Conservation (phyloP, 768 basidiomycete genomes). For the Pleurotus salmoneostramineus region DNA sequence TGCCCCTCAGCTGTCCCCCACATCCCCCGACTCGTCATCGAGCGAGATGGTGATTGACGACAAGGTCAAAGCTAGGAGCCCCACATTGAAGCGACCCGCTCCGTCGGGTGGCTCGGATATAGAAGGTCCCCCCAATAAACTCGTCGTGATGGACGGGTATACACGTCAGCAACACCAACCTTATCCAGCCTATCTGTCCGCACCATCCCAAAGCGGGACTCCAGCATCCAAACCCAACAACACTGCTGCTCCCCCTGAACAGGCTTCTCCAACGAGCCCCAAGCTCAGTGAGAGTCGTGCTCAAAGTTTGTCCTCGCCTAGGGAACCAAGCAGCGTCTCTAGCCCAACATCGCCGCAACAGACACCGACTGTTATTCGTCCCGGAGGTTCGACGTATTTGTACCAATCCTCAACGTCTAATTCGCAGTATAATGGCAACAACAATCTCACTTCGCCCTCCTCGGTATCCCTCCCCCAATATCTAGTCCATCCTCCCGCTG, state of each 20-base stretch:
- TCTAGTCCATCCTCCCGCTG: constrained; percentile 20
- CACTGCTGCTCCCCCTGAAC: neutral
- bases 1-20: neutral
- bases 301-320: constrained; percentile 8
- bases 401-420: neutral
- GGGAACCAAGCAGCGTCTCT: constrained; percentile 18
- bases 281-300: constrained; percentile 10
- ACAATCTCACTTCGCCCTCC: neutral
- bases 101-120: constrained; percentile 11
- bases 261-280: constrained; percentile 1
- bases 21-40: neutral
- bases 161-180: constrained; percentile 2
- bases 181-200: constrained; percentile 4
- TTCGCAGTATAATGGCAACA: neutral
- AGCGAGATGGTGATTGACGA: neutral
- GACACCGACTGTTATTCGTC: constrained; percentile 8
- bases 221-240: neutral
- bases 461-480: constrained; percentile 18
- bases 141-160: constrained; percentile 1
- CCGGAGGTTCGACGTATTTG: constrained; percentile 10
- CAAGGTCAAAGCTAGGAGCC: neutral
- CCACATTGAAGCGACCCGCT: constrained; percentile 13
- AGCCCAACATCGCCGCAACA: neutral
- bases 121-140: constrained; percentile 4
- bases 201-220: constrained; percentile 1